A percentile compares a stretch with the other conserved stretches of the same genome.
phyloP scores from a whole-genome alignment of 1,284 basidiomycete genomes.

The Athelia psychrophila region DNA sequence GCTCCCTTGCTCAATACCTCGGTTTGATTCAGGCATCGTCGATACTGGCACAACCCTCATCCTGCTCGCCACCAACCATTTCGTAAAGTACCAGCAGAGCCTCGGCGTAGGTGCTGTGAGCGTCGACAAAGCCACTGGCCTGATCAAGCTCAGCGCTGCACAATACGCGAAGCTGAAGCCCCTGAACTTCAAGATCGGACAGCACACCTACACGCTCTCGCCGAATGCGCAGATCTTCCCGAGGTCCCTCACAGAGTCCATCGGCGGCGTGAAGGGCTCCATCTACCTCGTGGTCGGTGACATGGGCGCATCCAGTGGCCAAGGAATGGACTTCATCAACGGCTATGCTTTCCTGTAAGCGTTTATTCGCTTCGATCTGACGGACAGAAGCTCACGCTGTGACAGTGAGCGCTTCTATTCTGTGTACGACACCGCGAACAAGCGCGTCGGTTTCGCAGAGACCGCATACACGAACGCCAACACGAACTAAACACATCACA shows the following conservation, averaged over 20 bases:
- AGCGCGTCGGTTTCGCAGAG: constrained; percentile 16
- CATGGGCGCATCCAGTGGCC: constrained; percentile 19
- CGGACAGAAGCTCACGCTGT: constrained; percentile 11
- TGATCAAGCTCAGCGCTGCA: constrained; percentile 34
- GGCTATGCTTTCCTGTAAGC: constrained; percentile 20
- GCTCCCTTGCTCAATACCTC: too few species aligned
- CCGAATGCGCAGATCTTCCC: constrained; percentile 56
- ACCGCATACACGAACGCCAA: constrained; percentile 14
- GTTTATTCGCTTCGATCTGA: not conserved
- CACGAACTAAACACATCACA: constrained; percentile 9
- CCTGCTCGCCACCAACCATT: constrained; percentile 24
- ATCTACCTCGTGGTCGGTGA: constrained; percentile 47
- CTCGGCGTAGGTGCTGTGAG: constrained; percentile 39
- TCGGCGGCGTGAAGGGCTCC: constrained; percentile 35
- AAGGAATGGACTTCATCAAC: constrained; percentile 16
- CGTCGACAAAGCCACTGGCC: constrained; percentile 39
- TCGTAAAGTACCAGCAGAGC: constrained; percentile 26
- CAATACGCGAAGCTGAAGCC: constrained; percentile 39
- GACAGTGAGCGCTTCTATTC: constrained; percentile 16
- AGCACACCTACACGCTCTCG: constrained; percentile 26
- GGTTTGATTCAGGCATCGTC: constrained; percentile 5
- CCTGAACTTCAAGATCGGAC: constrained; percentile 39
- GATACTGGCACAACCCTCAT: constrained; percentile 10
- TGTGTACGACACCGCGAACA: constrained; percentile 17
- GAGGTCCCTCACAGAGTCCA: constrained; percentile 35